These are phyloP conservation scores for Lipomyces yamadae DNA, from an alignment of 805 yeast species.

Conservation along the genomic window DNA sequence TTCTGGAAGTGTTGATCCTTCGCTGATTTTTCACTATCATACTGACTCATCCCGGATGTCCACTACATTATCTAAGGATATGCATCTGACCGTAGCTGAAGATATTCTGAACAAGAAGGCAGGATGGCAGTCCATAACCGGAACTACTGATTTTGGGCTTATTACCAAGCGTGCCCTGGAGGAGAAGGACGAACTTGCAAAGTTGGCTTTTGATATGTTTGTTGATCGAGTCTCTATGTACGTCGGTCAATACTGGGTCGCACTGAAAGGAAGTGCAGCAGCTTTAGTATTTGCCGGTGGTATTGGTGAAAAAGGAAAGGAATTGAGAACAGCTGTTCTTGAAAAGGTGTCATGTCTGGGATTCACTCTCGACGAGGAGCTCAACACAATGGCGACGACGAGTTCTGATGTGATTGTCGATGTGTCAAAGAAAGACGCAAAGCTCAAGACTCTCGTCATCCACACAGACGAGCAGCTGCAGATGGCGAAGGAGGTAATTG, in stretches of 20 bases:
- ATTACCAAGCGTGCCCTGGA: slow-evolving; percentile 22
- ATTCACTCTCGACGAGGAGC: slow-evolving; percentile 24
- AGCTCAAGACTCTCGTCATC: slow-evolving; percentile 26
- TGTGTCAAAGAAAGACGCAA: slow-evolving; percentile 21
- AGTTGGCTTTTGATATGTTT: slow-evolving; percentile 37
- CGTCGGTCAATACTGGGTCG: slow-evolving; percentile 36
- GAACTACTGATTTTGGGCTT: slow-evolving; percentile 37
- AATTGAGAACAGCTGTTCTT: slow-evolving; percentile 28
- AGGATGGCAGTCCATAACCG: slow-evolving; percentile 36
- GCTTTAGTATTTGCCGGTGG: slow-evolving; percentile 38
- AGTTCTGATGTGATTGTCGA: slow-evolving; percentile 16
- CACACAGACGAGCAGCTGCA: slow-evolving; percentile 36
- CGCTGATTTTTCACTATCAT: slow-evolving; percentile 35
- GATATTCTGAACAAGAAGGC: slow-evolving; percentile 35
- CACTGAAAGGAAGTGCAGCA: slow-evolving; percentile 27
- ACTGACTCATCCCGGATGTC: slow-evolving; percentile 36
- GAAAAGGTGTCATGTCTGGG: slow-evolving; percentile 28
- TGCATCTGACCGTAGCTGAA: slow-evolving; percentile 36
- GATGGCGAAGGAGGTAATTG: slow-evolving; percentile 33
- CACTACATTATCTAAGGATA: slow-evolving; percentile 28
- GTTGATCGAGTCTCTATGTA: slow-evolving; percentile 33
- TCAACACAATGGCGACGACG: slow-evolving; percentile 23
- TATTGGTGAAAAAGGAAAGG: slow-evolving; percentile 34
- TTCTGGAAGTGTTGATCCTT: slow-evolving; percentile 37
- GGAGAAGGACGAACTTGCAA: slow-evolving; percentile 26